Evolutionary conservation across 208 protist species (phyloP).

Genomic region (Acanthamoeba triangularis): DNA sequence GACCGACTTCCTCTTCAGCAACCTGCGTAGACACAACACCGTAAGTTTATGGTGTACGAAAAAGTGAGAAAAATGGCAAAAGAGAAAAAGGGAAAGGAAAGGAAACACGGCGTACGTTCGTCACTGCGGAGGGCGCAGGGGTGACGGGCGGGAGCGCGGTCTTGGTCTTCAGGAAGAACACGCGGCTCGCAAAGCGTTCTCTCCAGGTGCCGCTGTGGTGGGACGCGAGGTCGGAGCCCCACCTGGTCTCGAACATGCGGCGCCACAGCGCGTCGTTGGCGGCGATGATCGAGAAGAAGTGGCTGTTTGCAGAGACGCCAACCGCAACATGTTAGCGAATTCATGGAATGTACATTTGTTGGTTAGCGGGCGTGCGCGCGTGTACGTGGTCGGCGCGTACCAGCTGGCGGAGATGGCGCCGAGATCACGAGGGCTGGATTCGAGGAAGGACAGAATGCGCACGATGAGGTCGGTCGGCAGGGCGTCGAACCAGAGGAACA

Average conservation of each 20-base stretch:
- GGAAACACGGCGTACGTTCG: not conserved
- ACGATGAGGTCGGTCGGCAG: constrained; percentile 51
- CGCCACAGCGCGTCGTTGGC: constrained; percentile 47
- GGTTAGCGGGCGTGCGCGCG: too few relatives aligned
- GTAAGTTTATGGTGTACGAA: not conserved
- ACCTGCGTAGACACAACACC: not conserved
- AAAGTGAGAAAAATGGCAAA: not conserved
- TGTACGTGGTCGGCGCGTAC: not conserved
- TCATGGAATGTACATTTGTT: too few relatives aligned
- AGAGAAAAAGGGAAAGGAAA: too few relatives aligned
- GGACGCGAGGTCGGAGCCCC: not conserved
- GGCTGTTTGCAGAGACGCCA: not conserved
- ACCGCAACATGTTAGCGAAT: too few relatives aligned
- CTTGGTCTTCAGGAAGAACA: constrained; percentile 28
- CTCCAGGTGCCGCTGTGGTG: constrained; percentile 9
- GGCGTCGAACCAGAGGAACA: constrained; percentile 60
- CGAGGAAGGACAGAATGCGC: constrained; percentile 62
- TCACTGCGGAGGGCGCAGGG: not conserved
- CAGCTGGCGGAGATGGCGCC: constrained; percentile 3
- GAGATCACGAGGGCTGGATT: constrained; percentile 38
- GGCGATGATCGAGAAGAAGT: constrained; percentile 65
- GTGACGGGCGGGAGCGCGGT: not conserved
- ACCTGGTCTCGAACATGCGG: constrained; percentile 42
- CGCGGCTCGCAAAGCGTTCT: constrained; percentile 49
- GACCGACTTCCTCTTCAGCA: not conserved